Conservation (phyloP, 345 rosid genomes). For the Viola odorata region DNA sequence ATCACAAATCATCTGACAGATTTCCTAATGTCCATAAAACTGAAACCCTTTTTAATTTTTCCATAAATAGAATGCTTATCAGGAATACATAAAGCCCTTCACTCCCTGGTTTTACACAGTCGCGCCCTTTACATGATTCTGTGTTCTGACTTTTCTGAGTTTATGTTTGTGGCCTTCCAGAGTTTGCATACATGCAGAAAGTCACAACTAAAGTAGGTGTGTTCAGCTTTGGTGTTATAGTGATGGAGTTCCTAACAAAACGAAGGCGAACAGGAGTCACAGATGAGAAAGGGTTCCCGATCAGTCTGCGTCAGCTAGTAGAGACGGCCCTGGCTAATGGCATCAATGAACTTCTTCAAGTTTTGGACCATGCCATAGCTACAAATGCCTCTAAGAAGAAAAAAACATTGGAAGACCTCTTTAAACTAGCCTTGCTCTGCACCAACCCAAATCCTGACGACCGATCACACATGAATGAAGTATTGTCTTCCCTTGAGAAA, state of each 20-base stretch:
- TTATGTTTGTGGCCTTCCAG: constrained; percentile 25
- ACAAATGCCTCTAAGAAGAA: constrained; percentile 17
- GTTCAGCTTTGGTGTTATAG: constrained; percentile 69
- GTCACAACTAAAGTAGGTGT: constrained; percentile 79
- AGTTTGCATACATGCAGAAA: constrained; percentile 76
- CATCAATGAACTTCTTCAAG: constrained; percentile 31
- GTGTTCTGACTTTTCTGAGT: not conserved
- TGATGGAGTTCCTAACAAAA: constrained; percentile 68
- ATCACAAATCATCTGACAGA: not conserved
- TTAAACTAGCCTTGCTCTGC: constrained; percentile 56
- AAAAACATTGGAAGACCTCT: constrained; percentile 26
- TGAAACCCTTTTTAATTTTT: too few species aligned
- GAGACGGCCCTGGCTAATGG: constrained; percentile 43
- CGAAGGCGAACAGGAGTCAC: constrained; percentile 63
- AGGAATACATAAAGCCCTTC: too few species aligned
- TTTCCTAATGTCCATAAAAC: too few species aligned
- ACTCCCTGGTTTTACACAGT: not conserved
- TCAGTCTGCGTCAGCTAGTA: constrained; percentile 46
- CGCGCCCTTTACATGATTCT: not conserved
- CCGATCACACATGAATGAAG: constrained; percentile 56
- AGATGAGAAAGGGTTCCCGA: constrained; percentile 41
- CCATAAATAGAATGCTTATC: too few species aligned
- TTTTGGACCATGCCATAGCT: constrained; percentile 41
- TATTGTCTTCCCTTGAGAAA: constrained; percentile 45
- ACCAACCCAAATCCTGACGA: constrained; percentile 58